phyloP scores from a whole-genome alignment of 352 stramenopile species.

The Pythium phragmitis region DNA sequence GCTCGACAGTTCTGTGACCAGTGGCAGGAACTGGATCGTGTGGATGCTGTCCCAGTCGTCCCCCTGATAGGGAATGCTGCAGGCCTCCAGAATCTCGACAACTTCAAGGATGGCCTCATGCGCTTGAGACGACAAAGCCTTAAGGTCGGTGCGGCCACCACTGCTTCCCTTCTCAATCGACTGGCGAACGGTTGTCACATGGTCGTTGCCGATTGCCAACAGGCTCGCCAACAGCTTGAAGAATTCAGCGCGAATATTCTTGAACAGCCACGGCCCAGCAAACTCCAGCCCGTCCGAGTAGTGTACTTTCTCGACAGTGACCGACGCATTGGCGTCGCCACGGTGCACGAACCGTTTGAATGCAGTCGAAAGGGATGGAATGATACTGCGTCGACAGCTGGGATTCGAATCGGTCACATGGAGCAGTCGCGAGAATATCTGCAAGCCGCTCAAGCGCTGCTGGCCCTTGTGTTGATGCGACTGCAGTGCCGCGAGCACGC shows the following conservation, averaged over 20 bases:
- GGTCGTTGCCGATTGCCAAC: constrained; percentile 35
- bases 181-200: constrained; percentile 14
- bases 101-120: constrained; percentile 67
- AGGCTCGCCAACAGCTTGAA: constrained; percentile 65
- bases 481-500: constrained; percentile 48
- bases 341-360: constrained; percentile 53
- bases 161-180: constrained; percentile 4
- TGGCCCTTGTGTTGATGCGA: constrained; percentile 48
- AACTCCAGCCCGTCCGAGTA: constrained; percentile 76
- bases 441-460: constrained; percentile 57
- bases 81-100: constrained; percentile 72
- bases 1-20: constrained; percentile 71
- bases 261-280: constrained; percentile 40
- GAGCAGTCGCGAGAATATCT: constrained; percentile 64
- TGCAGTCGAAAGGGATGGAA: constrained; percentile 66
- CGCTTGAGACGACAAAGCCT: constrained; percentile 35
- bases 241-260: constrained; percentile 58
- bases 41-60: constrained; percentile 65
- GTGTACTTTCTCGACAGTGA: constrained; percentile 65
- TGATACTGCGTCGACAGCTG: constrained; percentile 62
- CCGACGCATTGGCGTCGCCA: neutral
- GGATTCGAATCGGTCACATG: constrained; percentile 53
- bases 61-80: constrained; percentile 67
- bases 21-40: constrained; percentile 51
- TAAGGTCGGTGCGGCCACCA: constrained; percentile 2